Evolutionary conservation across 495 filamentous ascomycete genomes (phyloP), one percentile per base, ranked within the genome.

Genomic region (Aspergillus campestris): DNA sequence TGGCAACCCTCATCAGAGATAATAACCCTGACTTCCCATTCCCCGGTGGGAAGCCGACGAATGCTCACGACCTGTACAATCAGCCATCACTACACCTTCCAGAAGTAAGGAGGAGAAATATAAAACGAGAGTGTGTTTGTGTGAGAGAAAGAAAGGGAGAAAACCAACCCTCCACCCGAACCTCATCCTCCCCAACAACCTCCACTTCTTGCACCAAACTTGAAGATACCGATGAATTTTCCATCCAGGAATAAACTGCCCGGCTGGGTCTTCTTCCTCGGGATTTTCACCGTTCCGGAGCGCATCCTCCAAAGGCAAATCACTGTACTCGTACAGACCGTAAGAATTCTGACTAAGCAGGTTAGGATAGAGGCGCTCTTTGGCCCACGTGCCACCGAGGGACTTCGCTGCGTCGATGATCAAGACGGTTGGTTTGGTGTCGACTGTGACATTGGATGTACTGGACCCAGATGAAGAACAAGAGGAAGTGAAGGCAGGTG

Each of bases 321-420:
- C 82, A 31, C 74, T 76, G 40, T 59, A 69, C 47, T 69, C 64
- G 42, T 66, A 67, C 7, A 64, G 48, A 1, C 62, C 64, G 33
- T 67, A 59, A 4, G 60, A 58, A 28, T 62, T 61, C 40, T 67
- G 62, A 14, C 60, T 64, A 3, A 60, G 53, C 2, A 66, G 48
- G 27, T 63, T 65, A 6, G 81, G 79, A 46, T 84, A 85, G 9
- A 85, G 64, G 0, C 78, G 61, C 10, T 77, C 59, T 24, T 70
- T 57, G 9, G 72, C 67, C 84, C 82, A 87, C 37, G 75, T 74
- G n/a, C 84, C 84, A 8, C 83, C 84, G 13, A 86, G 60, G 5
- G 70, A 65, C 0, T 65, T 55, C 0, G 58, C 65, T 1, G 67
- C 59, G 14, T 83, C 79, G 31, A 80, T 52, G 9, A 82, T 53